Conservation (phyloP, 257 asterid species). For the Vinca minor region DNA sequence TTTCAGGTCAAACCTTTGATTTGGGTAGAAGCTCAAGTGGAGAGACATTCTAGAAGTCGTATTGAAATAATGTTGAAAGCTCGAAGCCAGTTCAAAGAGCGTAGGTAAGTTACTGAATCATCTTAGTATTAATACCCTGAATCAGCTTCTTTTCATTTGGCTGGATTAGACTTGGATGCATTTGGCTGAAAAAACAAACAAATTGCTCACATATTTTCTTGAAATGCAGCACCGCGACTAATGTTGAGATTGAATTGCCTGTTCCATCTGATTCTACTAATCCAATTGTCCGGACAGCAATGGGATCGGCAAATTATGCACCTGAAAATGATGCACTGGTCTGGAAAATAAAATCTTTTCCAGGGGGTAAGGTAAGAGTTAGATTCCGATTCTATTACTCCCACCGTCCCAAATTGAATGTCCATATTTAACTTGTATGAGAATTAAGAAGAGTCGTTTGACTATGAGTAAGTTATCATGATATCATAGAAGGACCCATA, state of each 20-base stretch:
- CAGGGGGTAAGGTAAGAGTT: constrained; percentile 99
- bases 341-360: constrained; percentile 98
- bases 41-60: constrained; percentile 90
- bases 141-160: neutral
- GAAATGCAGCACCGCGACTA: constrained; percentile 84
- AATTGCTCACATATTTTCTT: constrained; percentile 22
- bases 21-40: constrained; percentile 98
- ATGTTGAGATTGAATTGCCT: constrained; percentile 95
- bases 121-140: neutral
- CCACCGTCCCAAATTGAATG: no score
- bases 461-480: no score
- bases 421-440: no score
- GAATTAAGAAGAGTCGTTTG: no score
- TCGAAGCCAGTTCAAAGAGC: constrained; percentile 96
- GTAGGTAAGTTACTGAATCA: constrained; percentile 48
- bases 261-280: constrained; percentile 94
- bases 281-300: constrained; percentile 91
- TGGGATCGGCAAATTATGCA: constrained; percentile 96
- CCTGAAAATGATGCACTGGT: constrained; percentile 89
- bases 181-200: constrained; percentile 2
- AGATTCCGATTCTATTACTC: no score
- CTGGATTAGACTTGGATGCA: neutral
- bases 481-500: no score
- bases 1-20: constrained; percentile 91
- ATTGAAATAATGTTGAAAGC: constrained; percentile 82